Evolutionary conservation across 306 rosid genomes (phyloP).

Genomic region (Ziziphus jujuba): DNA sequence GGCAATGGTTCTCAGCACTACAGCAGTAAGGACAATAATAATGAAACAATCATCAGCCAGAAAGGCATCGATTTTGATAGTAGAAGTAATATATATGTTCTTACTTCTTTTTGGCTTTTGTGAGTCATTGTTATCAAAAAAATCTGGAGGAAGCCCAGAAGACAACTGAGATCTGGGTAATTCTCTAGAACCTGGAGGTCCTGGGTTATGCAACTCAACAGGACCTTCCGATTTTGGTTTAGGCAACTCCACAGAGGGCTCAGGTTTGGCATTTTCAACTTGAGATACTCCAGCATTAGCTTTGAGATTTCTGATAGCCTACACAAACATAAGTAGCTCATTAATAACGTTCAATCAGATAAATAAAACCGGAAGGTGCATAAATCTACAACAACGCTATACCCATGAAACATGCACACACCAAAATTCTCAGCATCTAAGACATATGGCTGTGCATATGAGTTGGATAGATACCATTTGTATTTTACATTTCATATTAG

Average conservation of each 20-base stretch:
- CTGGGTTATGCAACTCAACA: constrained; percentile 28
- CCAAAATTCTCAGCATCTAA: neutral
- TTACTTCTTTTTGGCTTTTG: constrained; percentile 52
- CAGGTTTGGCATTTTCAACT: constrained; percentile 47
- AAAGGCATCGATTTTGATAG: neutral
- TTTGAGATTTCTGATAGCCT: constrained; percentile 71
- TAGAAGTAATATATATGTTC: neutral
- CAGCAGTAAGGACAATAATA: too few species aligned
- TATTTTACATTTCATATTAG: too few species aligned
- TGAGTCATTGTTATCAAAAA: constrained; percentile 58
- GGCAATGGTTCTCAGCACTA: too few species aligned
- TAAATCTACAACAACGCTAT: neutral
- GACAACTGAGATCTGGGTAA: constrained; percentile 44
- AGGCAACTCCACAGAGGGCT: constrained; percentile 30
- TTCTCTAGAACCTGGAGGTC: constrained; percentile 37
- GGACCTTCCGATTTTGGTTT: constrained; percentile 41
- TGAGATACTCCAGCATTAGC: constrained; percentile 63
- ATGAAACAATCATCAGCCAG: neutral
- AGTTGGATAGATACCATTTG: neutral
- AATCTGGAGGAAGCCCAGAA: constrained; percentile 71
- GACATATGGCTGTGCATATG: neutral
- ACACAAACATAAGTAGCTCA: constrained; percentile 25
- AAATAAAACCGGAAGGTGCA: neutral
- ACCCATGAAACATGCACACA: neutral
- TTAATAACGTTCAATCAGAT: constrained; percentile 19